These are phyloP conservation scores for Aspergillus homomorphus DNA, from an alignment of 495 filamentous ascomycete genomes.

Conservation along the genomic window DNA sequence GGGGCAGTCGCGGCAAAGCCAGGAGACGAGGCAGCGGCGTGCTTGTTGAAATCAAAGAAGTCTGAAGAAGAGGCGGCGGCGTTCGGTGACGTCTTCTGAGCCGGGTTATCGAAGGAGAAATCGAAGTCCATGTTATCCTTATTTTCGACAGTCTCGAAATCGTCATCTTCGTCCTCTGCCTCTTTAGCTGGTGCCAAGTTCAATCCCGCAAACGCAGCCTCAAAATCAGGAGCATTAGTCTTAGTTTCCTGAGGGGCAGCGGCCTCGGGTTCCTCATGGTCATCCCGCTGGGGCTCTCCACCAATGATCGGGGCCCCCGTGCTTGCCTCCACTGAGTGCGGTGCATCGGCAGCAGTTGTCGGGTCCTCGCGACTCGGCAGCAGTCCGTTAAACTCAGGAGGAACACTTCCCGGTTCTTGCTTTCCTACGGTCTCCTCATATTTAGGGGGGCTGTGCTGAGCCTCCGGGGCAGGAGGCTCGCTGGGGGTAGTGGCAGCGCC, in stretches of 20 bases:
- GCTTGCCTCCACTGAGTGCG: slow-evolving; percentile 41
- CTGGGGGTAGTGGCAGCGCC: slow-evolving; percentile 25
- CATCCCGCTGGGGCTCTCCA: slow-evolving; percentile 32
- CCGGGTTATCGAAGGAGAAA: slow-evolving; percentile 56
- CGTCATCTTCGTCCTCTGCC: slow-evolving; percentile 78
- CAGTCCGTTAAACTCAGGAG: slow-evolving; percentile 61
- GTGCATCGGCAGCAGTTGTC: slow-evolving; percentile 47
- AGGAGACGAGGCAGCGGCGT: slow-evolving; percentile 51
- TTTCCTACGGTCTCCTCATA: slow-evolving; percentile 51
- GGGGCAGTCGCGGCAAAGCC: slow-evolving; percentile 30
- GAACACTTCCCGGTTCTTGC: slow-evolving; percentile 41
- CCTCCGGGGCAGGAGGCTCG: slow-evolving; percentile 44
- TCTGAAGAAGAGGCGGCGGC: slow-evolving; percentile 29
- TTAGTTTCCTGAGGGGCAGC: slow-evolving; percentile 28
- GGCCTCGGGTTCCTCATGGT: slow-evolving; percentile 6
- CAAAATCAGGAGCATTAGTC: slow-evolving; percentile 62
- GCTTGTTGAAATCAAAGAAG: slow-evolving; percentile 48
- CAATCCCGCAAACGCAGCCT: slow-evolving; percentile 86
- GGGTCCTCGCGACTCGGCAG: slow-evolving; percentile 64
- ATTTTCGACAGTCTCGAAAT: slow-evolving; percentile 31
- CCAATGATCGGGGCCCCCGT: slow-evolving; percentile 44
- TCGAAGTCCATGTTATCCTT: slow-evolving; percentile 66
- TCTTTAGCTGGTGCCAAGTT: slow-evolving; percentile 58
- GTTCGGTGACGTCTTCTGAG: slow-evolving; percentile 24
- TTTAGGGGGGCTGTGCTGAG: slow-evolving; percentile 63